Evolutionary conservation across 2,329 filamentous ascomycete genomes (phyloP).

Genomic region (Talaromyces sp.): DNA sequence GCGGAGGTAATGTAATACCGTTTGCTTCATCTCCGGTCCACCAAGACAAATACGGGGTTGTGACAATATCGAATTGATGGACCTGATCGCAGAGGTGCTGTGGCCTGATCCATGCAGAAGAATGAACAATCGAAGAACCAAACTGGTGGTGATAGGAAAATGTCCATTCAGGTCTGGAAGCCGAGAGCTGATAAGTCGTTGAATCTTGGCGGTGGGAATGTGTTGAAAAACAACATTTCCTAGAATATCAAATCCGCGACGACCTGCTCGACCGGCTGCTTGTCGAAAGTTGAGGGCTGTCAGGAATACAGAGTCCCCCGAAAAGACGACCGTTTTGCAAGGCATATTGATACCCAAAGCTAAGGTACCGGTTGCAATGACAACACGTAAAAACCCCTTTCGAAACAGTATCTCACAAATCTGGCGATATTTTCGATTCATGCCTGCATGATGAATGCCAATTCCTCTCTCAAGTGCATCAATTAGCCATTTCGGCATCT

Average conservation of each 20-base stretch:
- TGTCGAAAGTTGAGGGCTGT: conserved; percentile 75
- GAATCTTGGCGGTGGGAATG: conserved; percentile 58
- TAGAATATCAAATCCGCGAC: conserved; percentile 74
- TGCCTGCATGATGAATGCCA: conserved; percentile 74
- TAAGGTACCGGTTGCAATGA: conserved; percentile 73
- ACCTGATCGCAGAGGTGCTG: conserved; percentile 59
- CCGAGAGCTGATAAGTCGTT: conserved; percentile 67
- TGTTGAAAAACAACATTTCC: conserved; percentile 76
- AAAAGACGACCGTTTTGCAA: conserved; percentile 76
- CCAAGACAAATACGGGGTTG: conserved; percentile 69
- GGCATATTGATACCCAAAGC: conserved; percentile 81
- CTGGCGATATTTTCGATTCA: conserved; percentile 71
- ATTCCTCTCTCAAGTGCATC: conserved; percentile 64
- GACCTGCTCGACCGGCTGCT: conserved; percentile 71
- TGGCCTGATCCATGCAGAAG: conserved; percentile 65
- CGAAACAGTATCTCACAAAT: conserved; percentile 63
- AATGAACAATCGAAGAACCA: conserved; percentile 66
- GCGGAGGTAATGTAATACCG: conserved; percentile 70
- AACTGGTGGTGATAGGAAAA: conserved; percentile 71
- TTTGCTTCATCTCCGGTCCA: conserved; percentile 63
- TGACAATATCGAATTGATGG: conserved; percentile 65
- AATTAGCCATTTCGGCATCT: conserved; percentile 43
- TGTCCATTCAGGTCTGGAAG: conserved; percentile 73
- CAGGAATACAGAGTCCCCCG: conserved; percentile 68
- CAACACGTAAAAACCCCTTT: conserved; percentile 65